These are phyloP conservation scores for Chrysopogon serrulatus DNA, from an alignment of 176 grass and related monocot species.

Conservation along the genomic window DNA sequence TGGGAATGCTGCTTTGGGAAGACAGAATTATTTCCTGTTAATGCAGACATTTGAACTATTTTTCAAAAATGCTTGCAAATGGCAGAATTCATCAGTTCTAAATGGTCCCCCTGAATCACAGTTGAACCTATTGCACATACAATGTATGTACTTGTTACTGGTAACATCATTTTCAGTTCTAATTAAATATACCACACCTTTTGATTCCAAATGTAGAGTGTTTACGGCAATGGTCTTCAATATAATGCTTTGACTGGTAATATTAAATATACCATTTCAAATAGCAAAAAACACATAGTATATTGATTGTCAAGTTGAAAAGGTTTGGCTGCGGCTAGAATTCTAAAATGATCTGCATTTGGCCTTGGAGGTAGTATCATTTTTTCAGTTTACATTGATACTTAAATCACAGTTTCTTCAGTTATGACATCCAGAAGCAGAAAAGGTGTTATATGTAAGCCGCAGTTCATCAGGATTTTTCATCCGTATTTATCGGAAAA, in stretches of 20 bases:
- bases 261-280: too few relatives aligned
- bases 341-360: too few relatives aligned
- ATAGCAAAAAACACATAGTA: too few relatives aligned
- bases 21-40: neutral
- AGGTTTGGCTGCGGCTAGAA: too few relatives aligned
- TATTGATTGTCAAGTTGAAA: too few relatives aligned
- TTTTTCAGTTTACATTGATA: neutral
- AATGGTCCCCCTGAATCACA: neutral
- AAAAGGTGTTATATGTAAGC: neutral
- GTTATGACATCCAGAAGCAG: neutral
- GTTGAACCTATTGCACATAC: too few relatives aligned
- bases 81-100: neutral
- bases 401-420: neutral
- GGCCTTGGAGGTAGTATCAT: neutral
- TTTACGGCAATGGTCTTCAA: too few relatives aligned
- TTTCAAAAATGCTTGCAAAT: neutral
- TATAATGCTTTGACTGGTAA: too few relatives aligned
- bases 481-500: neutral
- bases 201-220: too few relatives aligned
- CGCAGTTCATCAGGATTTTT: conserved; percentile 25
- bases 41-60: neutral
- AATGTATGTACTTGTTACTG: too few relatives aligned
- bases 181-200: too few relatives aligned
- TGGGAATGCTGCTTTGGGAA: neutral
- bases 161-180: too few relatives aligned